These are phyloP conservation scores for Penicillium argentinense DNA, from an alignment of 495 filamentous ascomycete species.

Conservation along the genomic window DNA sequence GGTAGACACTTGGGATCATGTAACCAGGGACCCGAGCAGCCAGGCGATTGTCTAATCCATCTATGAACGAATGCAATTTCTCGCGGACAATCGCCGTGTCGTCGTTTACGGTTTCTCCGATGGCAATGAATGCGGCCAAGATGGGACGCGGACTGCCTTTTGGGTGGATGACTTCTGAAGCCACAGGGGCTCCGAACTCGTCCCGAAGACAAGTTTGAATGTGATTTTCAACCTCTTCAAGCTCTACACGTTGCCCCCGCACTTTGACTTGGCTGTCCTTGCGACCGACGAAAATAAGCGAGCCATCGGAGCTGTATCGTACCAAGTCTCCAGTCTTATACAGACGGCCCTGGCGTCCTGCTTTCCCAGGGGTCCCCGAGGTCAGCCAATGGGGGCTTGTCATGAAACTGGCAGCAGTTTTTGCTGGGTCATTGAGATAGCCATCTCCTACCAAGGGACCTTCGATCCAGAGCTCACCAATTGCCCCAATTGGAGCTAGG, in stretches of 20 bases:
- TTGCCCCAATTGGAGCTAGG: slow-evolving; percentile 33
- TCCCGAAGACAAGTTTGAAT: not conserved
- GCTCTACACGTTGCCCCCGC: slow-evolving; percentile 34
- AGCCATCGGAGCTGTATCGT: slow-evolving; percentile 35
- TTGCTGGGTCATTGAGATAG: slow-evolving; percentile 38
- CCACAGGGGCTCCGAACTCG: not conserved
- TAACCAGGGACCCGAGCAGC: too few relatives aligned
- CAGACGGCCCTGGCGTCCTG: slow-evolving; percentile 19
- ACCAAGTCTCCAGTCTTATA: slow-evolving; percentile 56
- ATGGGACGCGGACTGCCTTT: too few relatives aligned
- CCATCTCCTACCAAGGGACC: slow-evolving; percentile 39
- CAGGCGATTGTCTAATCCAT: too few relatives aligned
- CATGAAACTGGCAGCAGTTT: slow-evolving; percentile 43
- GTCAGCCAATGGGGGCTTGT: slow-evolving; percentile 27
- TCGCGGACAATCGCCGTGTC: too few relatives aligned
- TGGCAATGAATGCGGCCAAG: too few relatives aligned
- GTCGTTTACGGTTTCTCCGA: too few relatives aligned
- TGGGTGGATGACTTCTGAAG: too few relatives aligned
- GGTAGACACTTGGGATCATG: too few relatives aligned
- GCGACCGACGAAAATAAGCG: slow-evolving; percentile 36
- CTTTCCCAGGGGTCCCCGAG: not conserved
- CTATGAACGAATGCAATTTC: too few relatives aligned
- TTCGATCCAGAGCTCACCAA: slow-evolving; percentile 46
- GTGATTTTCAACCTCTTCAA: slow-evolving; percentile 34
- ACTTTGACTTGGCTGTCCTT: slow-evolving; percentile 35